Base-by-base conservation (phyloP, 2,329 filamentous ascomycete genomes). In the Sporothrix mexicana region DNA sequence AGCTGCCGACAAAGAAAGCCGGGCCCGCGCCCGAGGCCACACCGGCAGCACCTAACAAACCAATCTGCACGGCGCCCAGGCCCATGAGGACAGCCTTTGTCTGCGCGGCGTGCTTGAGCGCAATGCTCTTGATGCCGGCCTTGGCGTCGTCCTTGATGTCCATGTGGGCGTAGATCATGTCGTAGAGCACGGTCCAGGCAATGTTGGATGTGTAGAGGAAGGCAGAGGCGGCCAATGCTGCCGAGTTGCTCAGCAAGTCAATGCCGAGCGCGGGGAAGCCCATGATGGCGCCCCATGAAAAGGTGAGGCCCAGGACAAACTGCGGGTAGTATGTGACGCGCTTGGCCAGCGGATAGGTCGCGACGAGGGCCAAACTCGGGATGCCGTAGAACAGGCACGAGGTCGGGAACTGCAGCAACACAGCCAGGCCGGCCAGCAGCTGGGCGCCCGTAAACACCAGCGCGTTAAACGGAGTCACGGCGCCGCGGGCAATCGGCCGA, bases 81-180 rank as follows among this genome's bases (percentile, higher is more conserved):
- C 91, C 92, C 1, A 88, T 88, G 73, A 97, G 82, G 9, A 97
- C 90, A 70, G 89, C 83, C 81, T 96, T 97, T 0, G 93, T 95
- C 74, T 94, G 87, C 5, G 88, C 85, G 75, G 93, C 91, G 77
- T 97, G 93, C 79, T 92, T 91, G 53, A 97, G 84, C 1, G 92
- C 94, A 77, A 97, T 96, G 78, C 91, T 93, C 84, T 95, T 97
- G 82, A 97, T 96, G 9, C 94, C 94, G 0, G 91, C 93, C 80
- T 94, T 94, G 74, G 86, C 90, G 79, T 97, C 94, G 77, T 97
- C 93, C 78, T 91, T 91, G 80, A 95, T 92, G 78, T 97, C 94
- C 90, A 96, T 95, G 80, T 97, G 94, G 15, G 94, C 94, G 80
- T 97, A 97, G 45, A 97, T 94, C 89, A 96, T 97, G 80, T 97